phyloP scores from a whole-genome alignment of 2,329 filamentous ascomycete species.

The Aspergillus proliferans region DNA sequence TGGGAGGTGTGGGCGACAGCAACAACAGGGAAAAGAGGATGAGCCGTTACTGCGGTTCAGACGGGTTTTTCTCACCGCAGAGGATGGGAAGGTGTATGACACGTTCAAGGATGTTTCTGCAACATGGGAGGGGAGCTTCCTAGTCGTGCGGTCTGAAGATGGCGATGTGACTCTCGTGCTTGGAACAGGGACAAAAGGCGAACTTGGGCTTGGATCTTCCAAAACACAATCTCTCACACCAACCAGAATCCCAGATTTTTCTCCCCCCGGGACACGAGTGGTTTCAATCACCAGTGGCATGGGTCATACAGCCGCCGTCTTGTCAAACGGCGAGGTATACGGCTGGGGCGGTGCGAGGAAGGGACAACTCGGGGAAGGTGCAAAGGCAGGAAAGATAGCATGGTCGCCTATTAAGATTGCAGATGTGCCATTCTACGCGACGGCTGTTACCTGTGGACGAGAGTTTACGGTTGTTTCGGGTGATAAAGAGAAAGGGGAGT shows the following conservation, averaged over 20 bases:
- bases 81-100: slow-evolving; percentile 15
- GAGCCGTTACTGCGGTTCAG: slow-evolving; percentile 18
- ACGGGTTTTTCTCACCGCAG: slow-evolving; percentile 17
- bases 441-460: slow-evolving; percentile 67
- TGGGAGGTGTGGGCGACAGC: slow-evolving; percentile 36
- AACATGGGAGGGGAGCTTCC: slow-evolving; percentile 69
- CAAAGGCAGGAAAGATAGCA: slow-evolving; percentile 42
- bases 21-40: not conserved
- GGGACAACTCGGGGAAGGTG: slow-evolving; percentile 66
- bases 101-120: slow-evolving; percentile 53
- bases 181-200: slow-evolving; percentile 64
- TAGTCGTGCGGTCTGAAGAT: slow-evolving; percentile 48
- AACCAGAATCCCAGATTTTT: slow-evolving; percentile 55
- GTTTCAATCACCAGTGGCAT: slow-evolving; percentile 65
- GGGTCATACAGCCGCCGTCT: slow-evolving; percentile 67
- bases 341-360: slow-evolving; percentile 88
- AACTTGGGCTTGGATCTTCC: slow-evolving; percentile 57
- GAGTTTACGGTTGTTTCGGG: slow-evolving; percentile 75
- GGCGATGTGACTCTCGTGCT: slow-evolving; percentile 51
- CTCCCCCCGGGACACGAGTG: slow-evolving; percentile 54
- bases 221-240: slow-evolving; percentile 29
- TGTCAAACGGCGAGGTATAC: slow-evolving; percentile 70
- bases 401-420: slow-evolving; percentile 58
- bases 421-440: slow-evolving; percentile 55
- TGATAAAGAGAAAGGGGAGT: slow-evolving; percentile 48